phyloP scores from a whole-genome alignment of 164 flowering plant species.

The Stephania japonica region DNA sequence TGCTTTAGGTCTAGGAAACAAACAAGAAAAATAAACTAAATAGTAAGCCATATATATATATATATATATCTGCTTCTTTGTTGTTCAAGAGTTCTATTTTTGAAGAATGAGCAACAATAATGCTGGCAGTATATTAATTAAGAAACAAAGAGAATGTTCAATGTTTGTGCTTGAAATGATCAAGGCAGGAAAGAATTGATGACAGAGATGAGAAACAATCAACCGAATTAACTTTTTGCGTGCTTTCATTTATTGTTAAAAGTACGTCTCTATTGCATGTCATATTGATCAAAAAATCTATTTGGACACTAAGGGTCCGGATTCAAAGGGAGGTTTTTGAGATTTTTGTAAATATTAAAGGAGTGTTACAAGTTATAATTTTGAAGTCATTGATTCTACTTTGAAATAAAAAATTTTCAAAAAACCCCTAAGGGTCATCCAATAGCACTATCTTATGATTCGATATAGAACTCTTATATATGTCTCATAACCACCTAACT shows the following conservation, averaged over 20 bases:
- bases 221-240: too few species aligned
- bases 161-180: background rate
- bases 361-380: too few species aligned
- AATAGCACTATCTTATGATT: too few species aligned
- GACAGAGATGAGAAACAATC: background rate
- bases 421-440: too few species aligned
- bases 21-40: background rate
- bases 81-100: background rate
- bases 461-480: background rate
- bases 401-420: too few species aligned
- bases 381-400: too few species aligned
- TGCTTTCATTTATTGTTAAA: background rate
- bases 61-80: background rate
- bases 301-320: too few species aligned
- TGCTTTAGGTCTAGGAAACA: conserved; percentile 2
- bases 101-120: background rate
- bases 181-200: background rate
- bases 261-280: background rate
- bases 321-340: too few species aligned
- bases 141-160: background rate
- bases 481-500: conserved; percentile 9
- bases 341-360: too few species aligned
- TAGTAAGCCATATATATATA: background rate
- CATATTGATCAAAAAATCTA: background rate
- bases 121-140: background rate